Conservation (phyloP, 140 eudicot species). For the Anethum foeniculum region DNA sequence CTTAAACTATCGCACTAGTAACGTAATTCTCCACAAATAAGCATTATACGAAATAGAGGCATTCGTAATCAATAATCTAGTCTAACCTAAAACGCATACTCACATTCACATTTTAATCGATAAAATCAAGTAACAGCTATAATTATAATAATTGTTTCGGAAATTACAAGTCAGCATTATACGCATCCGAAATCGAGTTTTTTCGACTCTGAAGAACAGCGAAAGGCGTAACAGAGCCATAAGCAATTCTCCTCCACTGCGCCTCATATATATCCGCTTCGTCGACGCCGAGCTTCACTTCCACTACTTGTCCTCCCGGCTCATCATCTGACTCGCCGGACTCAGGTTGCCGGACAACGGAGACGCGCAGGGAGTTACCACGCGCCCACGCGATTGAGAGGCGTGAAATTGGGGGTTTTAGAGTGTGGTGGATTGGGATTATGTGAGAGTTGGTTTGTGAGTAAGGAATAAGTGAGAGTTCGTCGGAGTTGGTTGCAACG, state of each 20-base stretch:
- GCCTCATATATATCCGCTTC: conserved; percentile 45
- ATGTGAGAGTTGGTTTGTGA: conserved; percentile 24
- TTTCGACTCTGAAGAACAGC: conserved; percentile 84
- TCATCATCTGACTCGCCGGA: conserved; percentile 13
- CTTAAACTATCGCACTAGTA: background rate
- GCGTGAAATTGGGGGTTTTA: conserved; percentile 53
- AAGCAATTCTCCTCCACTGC: conserved; percentile 72
- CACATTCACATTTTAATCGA: background rate
- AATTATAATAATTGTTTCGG: background rate
- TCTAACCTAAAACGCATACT: background rate
- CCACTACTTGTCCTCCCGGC: conserved; percentile 72
- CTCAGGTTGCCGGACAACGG: conserved; percentile 41
- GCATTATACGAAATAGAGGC: background rate
- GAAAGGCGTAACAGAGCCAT: conserved; percentile 80
- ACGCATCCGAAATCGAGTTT: conserved; percentile 35
- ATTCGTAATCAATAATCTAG: background rate
- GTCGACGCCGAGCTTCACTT: conserved; percentile 51
- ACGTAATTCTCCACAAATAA: background rate
- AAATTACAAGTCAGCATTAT: conserved; percentile 48
- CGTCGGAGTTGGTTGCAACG: conserved; percentile 40
- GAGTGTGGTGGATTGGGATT: conserved; percentile 60
- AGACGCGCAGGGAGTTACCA: conserved; percentile 83
- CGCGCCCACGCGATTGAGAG: conserved; percentile 81
- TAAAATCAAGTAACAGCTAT: background rate
- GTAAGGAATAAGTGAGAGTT: conserved; percentile 22